A percentile compares a stretch with the other conserved stretches of the same genome.
Conservation (phyloP, 2,329 filamentous ascomycete genomes). For the Chrysosporium queenslandicum region DNA sequence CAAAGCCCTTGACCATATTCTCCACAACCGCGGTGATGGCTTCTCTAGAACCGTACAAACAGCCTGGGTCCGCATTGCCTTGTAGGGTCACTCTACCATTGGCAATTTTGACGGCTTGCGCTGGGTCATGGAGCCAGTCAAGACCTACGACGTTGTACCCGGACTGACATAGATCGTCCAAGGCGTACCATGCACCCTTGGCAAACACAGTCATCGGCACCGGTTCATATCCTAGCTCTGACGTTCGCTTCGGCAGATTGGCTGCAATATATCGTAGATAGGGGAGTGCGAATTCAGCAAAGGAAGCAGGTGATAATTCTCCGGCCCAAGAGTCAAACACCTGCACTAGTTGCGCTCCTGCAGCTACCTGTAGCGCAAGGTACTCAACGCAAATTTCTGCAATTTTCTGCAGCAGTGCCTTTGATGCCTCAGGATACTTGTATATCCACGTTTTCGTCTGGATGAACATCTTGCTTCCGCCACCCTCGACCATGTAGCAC, state of each 20-base stretch:
- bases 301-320: conserved; percentile 74
- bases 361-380: conserved; percentile 79
- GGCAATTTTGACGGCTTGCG: conserved; percentile 70
- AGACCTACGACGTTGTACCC: conserved; percentile 91
- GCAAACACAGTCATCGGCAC: conserved; percentile 98
- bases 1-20: conserved; percentile 79
- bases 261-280: conserved; percentile 76
- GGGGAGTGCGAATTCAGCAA: conserved; percentile 75
- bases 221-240: conserved; percentile 61
- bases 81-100: conserved; percentile 73
- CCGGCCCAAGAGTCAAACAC: conserved; percentile 98
- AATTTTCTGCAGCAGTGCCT: conserved; percentile 79
- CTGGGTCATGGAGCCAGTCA: conserved; percentile 88
- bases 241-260: conserved; percentile 63
- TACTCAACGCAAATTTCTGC: conserved; percentile 92
- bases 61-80: conserved; percentile 89
- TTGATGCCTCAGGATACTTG: conserved; percentile 69
- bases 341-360: conserved; percentile 89
- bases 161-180: conserved; percentile 75
- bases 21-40: conserved; percentile 75
- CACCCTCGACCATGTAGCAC: conserved; percentile 98
- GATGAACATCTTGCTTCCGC: conserved; percentile 88
- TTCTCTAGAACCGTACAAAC: conserved; percentile 74
- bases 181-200: conserved; percentile 92
- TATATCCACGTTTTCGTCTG: conserved; percentile 96